Evolutionary conservation across 73 alveolate genomes (phyloP), one percentile per base, ranked within the genome.

Genomic region (Stentor coeruleus): DNA sequence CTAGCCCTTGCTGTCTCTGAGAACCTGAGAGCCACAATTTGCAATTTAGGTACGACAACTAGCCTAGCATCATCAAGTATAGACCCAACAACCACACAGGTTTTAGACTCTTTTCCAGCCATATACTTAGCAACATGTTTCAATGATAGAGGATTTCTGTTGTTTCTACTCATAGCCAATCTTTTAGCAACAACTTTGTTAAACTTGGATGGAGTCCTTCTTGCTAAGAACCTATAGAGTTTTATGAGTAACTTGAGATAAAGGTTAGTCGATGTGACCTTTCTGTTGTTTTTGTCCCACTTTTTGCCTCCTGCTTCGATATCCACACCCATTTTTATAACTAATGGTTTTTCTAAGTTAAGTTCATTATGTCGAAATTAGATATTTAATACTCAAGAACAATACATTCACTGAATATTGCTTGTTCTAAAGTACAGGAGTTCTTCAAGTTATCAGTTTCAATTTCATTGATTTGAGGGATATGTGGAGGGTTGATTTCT

Each of bases 1-100:
- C 99, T 93, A 79, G 95, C 94, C 93, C 99, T 95, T 14, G 98
- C 98, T 75, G 95, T 84, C 87, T 95, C 99, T 42, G 97, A 91
- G 90, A 95, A 89, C 77, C 90, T 89, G 79, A 95, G 94, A 76
- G 98, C 98, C 76, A 91, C 84, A 76, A 95, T 95, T 72, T 87
- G 91, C 88, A 94, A 79, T 89, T 92, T 86, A 42, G 98, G 97
- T 31, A 91, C 86, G 20, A 84, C 93, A 82, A 91, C 84, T 39
- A 91, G 92, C 89, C 98, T 90, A 37, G 39, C 87, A 88, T 87
- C n/a, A n/a, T n/a, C n/a, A n/a, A n/a, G n/a, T n/a, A 95, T 98
- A 15, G 98, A 91, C 58, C 97, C 97, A 49, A 92, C 95, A 77
- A 90, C 86, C 39, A 94, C 97, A 58, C 90, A 91, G 84, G 87